A percentile compares a stretch with the other conserved stretches of the same genome.
Conservation (phyloP, 345 rosid genomes). For the Mangifera indica region DNA sequence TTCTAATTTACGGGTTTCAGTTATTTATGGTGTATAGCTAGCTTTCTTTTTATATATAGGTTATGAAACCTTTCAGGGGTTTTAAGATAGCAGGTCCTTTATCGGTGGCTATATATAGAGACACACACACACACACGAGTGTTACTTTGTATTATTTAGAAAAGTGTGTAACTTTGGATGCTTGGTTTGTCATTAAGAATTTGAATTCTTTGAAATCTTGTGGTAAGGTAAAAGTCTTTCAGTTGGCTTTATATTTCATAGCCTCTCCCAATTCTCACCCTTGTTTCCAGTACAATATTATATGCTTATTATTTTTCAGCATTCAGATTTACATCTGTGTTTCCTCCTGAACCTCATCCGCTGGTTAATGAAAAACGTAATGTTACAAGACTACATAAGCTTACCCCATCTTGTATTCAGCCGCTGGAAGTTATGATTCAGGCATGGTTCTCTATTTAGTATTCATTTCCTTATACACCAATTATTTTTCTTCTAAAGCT, state of each 20-base stretch:
- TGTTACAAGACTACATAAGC: slow-evolving; percentile 44
- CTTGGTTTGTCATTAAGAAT: not conserved
- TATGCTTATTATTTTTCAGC: slow-evolving; percentile 49
- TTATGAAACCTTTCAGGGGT: too few relatives aligned
- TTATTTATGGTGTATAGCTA: too few relatives aligned
- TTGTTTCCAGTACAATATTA: slow-evolving; percentile 8
- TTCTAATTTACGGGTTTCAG: too few relatives aligned
- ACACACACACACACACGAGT: too few relatives aligned
- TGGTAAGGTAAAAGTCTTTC: not conserved
- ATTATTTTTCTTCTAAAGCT: slow-evolving; percentile 14
- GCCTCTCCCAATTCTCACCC: not conserved
- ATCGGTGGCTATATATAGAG: too few relatives aligned
- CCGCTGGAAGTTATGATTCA: slow-evolving; percentile 92
- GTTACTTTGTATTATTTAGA: not conserved
- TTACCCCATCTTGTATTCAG: slow-evolving; percentile 59
- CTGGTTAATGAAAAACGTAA: slow-evolving; percentile 50
- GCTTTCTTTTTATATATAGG: too few relatives aligned
- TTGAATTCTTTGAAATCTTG: not conserved
- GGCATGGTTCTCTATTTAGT: slow-evolving; percentile 35
- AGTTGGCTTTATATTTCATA: slow-evolving; percentile 1
- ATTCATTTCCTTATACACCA: not conserved
- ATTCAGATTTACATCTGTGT: slow-evolving; percentile 81
- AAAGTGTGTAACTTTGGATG: not conserved
- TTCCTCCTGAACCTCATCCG: slow-evolving; percentile 91
- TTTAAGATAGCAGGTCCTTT: too few relatives aligned